Evolutionary conservation across 495 filamentous ascomycete species (phyloP).

Genomic region (Aspergillus campestris): DNA sequence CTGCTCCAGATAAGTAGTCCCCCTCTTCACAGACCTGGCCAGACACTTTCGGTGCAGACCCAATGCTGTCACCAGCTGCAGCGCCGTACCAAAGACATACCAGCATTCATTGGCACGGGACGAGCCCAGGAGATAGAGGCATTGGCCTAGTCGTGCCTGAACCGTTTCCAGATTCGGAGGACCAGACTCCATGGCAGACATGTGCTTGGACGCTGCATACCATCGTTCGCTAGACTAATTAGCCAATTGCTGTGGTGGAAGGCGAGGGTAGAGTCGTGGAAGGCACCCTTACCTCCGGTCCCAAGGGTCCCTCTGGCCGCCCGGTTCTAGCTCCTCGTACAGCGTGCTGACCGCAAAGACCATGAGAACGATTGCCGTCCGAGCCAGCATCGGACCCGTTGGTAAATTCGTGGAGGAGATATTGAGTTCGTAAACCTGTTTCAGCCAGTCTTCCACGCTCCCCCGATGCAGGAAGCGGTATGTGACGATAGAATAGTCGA

Average conservation of each 20-base stretch:
- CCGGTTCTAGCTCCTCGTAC: slow-evolving; percentile 23
- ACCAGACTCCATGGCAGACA: slow-evolving; percentile 35
- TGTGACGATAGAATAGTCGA: slow-evolving; percentile 41
- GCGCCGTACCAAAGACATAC: slow-evolving; percentile 40
- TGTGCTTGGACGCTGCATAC: slow-evolving; percentile 35
- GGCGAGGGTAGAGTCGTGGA: not conserved
- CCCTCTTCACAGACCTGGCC: slow-evolving; percentile 22
- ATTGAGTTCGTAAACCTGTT: slow-evolving; percentile 28
- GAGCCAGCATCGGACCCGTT: slow-evolving; percentile 28
- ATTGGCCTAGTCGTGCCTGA: slow-evolving; percentile 36
- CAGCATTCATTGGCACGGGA: slow-evolving; percentile 44
- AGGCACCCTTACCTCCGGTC: slow-evolving; percentile 22
- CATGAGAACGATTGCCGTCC: slow-evolving; percentile 36
- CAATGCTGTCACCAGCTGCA: slow-evolving; percentile 38
- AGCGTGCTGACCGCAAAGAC: slow-evolving; percentile 36
- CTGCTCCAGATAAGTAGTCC: slow-evolving; percentile 27
- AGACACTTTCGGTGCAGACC: slow-evolving; percentile 33
- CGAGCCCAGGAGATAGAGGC: slow-evolving; percentile 36
- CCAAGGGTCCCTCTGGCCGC: slow-evolving; percentile 11
- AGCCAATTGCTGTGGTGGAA: not conserved
- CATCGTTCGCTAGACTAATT: slow-evolving; percentile 26
- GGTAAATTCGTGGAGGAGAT: slow-evolving; percentile 29
- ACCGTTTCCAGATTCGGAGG: slow-evolving; percentile 37
- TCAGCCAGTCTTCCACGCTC: slow-evolving; percentile 32
- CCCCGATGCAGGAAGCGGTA: slow-evolving; percentile 39